A percentile compares a stretch with the other conserved stretches of the same genome.
Conservation (phyloP, 352 stramenopile genomes). For the Chloridella minuta region DNA sequence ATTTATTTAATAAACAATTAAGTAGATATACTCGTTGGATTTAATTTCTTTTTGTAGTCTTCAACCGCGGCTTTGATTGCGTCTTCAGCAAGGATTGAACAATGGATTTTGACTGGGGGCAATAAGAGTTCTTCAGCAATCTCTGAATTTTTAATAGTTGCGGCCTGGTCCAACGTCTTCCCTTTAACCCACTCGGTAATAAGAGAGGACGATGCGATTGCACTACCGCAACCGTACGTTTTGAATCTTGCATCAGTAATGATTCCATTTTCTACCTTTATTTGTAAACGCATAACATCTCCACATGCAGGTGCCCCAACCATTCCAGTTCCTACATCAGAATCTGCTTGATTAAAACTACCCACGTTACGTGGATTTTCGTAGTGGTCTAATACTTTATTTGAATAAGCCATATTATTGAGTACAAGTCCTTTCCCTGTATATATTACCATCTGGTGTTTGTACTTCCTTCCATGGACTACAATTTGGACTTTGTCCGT, state of each 20-base stretch:
- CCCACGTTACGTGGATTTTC: too few species aligned
- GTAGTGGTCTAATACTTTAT: too few species aligned
- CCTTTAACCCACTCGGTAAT: conserved; percentile 58
- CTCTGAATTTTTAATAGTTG: conserved; percentile 64
- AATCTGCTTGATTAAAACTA: conserved; percentile 63
- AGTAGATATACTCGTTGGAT: too few species aligned
- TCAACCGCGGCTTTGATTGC: too few species aligned
- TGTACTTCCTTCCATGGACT: too few species aligned
- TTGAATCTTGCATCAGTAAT: conserved; percentile 98
- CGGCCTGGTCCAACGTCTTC: conserved; percentile 59
- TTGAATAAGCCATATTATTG: too few species aligned
- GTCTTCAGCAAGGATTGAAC: neutral
- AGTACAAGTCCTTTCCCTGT: too few species aligned
- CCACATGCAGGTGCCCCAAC: conserved; percentile 88
- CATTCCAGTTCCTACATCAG: conserved; percentile 76
- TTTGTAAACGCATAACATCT: conserved; percentile 96
- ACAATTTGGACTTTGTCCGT: too few species aligned
- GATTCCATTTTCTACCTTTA: too few species aligned
- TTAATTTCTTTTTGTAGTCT: too few species aligned
- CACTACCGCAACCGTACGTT: conserved; percentile 92
- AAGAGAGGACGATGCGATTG: conserved; percentile 78
- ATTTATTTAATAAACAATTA: too few species aligned
- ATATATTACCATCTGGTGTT: too few species aligned
- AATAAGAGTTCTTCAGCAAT: conserved; percentile 95
- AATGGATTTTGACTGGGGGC: conserved; percentile 55